Evolutionary conservation across 768 basidiomycete species (phyloP).

Genomic region (Auricularia cornea): DNA sequence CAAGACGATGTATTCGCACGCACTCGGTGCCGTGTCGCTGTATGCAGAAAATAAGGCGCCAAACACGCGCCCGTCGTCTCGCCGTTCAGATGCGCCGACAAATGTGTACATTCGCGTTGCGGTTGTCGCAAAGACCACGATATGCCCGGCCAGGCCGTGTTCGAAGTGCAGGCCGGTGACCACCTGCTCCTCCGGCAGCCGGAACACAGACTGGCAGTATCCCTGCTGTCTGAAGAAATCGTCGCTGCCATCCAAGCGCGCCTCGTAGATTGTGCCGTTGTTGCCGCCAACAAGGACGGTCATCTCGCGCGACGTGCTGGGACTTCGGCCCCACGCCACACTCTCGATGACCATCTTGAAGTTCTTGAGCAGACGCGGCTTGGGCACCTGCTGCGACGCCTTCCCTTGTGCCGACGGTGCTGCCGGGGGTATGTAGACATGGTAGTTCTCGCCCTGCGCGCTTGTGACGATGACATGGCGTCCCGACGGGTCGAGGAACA

Average conservation of each 20-base stretch:
- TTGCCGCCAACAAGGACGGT: constrained; percentile 72
- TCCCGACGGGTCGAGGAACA: constrained; percentile 91
- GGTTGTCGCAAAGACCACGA: constrained; percentile 73
- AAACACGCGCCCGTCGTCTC: constrained; percentile 73
- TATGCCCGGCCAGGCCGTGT: constrained; percentile 54
- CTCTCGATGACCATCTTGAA: constrained; percentile 87
- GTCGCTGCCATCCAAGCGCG: constrained; percentile 82
- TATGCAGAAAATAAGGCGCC: constrained; percentile 65
- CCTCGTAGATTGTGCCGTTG: constrained; percentile 82
- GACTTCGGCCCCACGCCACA: constrained; percentile 76
- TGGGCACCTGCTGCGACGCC: constrained; percentile 36
- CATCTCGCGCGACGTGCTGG: constrained; percentile 64
- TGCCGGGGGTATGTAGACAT: constrained; percentile 38
- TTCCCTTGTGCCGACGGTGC: background rate
- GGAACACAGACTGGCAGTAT: constrained; percentile 64
- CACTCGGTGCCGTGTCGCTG: constrained; percentile 74
- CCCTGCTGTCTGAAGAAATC: constrained; percentile 89
- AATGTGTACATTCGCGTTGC: constrained; percentile 88
- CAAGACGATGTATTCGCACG: constrained; percentile 17
- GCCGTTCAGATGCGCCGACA: constrained; percentile 55
- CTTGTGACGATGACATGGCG: constrained; percentile 85
- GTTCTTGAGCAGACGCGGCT: constrained; percentile 66
- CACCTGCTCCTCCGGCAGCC: constrained; percentile 70
- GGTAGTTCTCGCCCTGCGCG: constrained; percentile 87
- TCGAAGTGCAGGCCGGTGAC: constrained; percentile 83